Conservation (phyloP, 495 filamentous ascomycete genomes). For the Emericellopsis terricola region DNA sequence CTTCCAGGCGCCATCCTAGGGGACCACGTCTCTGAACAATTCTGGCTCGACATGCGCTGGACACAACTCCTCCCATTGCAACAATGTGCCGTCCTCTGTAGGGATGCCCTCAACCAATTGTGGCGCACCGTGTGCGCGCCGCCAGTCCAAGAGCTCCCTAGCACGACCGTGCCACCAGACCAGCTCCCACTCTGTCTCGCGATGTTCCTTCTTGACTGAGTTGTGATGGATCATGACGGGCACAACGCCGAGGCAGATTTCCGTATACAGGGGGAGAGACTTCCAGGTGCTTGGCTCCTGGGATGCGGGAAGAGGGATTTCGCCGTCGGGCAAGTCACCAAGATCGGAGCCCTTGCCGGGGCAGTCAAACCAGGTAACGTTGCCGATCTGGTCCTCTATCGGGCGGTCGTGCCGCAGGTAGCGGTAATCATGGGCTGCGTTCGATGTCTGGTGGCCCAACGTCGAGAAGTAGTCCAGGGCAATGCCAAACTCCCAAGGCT, state of each 20-base stretch:
- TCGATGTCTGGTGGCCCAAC: background rate
- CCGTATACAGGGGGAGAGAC: background rate
- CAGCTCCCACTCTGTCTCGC: background rate
- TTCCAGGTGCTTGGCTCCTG: background rate
- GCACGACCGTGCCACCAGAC: background rate
- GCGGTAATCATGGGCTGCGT: background rate
- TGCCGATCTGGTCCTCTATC: background rate
- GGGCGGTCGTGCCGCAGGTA: background rate
- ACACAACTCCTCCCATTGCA: background rate
- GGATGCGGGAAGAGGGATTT: background rate
- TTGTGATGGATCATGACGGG: slow-evolving; percentile 3
- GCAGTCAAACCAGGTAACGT: background rate
- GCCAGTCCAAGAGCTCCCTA: background rate
- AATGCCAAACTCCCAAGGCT: slow-evolving; percentile 1
- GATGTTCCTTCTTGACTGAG: background rate
- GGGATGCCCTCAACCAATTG: background rate
- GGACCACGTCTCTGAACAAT: too few relatives aligned
- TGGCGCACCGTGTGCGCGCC: background rate
- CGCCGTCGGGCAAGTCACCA: background rate
- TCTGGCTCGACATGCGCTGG: background rate
- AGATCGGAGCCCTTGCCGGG: background rate
- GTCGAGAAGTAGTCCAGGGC: background rate
- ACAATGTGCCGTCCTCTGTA: background rate
- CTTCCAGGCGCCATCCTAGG: too few relatives aligned
- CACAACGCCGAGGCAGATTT: background rate